These are phyloP conservation scores for Phytophthora chlamydospora DNA, from an alignment of 352 stramenopile species.

Conservation along the genomic window DNA sequence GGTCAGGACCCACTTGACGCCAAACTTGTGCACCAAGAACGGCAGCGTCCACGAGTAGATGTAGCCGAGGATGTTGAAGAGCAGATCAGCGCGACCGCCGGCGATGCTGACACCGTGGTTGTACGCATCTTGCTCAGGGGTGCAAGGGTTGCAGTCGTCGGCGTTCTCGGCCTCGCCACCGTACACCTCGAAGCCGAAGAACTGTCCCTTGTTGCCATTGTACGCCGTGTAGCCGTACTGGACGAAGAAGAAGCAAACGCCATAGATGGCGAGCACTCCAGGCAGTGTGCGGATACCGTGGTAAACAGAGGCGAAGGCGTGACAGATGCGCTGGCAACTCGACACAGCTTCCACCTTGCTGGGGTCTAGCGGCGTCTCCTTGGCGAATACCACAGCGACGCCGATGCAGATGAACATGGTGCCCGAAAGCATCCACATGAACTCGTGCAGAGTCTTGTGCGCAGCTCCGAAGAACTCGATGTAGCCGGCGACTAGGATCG, in stretches of 20 bases:
- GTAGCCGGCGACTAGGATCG: slow-evolving; percentile 60
- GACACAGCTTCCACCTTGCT: slow-evolving; percentile 28
- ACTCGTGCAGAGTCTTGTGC: slow-evolving; percentile 50
- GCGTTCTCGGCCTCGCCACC: slow-evolving; percentile 39
- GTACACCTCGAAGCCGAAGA: slow-evolving; percentile 62
- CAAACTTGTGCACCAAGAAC: slow-evolving; percentile 49
- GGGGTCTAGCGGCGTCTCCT: slow-evolving; percentile 47
- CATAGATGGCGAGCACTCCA: slow-evolving; percentile 37
- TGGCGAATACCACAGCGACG: slow-evolving; percentile 35
- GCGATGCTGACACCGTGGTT: slow-evolving; percentile 60
- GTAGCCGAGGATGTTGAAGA: slow-evolving; percentile 57
- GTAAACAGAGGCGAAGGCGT: slow-evolving; percentile 50
- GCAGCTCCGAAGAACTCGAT: slow-evolving; percentile 61
- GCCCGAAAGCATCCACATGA: slow-evolving; percentile 58
- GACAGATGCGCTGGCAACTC: slow-evolving; percentile 30
- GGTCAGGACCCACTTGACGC: slow-evolving; percentile 51
- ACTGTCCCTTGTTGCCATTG: slow-evolving; percentile 67
- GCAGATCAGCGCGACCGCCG: slow-evolving; percentile 41
- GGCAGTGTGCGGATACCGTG: slow-evolving; percentile 44
- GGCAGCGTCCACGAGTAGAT: slow-evolving; percentile 51
- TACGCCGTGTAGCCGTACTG: slow-evolving; percentile 63
- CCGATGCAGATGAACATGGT: slow-evolving; percentile 51
- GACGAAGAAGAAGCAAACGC: slow-evolving; percentile 48
- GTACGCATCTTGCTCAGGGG: slow-evolving; percentile 39
- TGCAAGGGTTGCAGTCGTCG: slow-evolving; percentile 47